Base-by-base conservation (phyloP, 2,329 filamentous ascomycete species). In the Canariomyces notabilis region DNA sequence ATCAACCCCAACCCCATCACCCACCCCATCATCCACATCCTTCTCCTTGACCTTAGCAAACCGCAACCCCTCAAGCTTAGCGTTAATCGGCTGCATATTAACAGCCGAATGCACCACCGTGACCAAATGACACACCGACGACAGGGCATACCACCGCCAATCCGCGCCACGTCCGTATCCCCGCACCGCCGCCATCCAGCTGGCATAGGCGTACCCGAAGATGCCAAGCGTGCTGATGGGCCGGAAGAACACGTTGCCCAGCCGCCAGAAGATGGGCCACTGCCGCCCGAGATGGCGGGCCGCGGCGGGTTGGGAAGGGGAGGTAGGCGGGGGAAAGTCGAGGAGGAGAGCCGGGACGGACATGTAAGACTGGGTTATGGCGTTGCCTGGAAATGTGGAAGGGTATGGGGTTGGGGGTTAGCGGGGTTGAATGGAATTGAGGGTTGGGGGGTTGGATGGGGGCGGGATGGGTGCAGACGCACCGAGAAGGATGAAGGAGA, bases 351-450 rank as follows among this genome's bases (percentile, higher is more conserved):
- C 71, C 5, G 72, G 72, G 31, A 74, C 67, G 14, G 69, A 70
- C 72, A 75, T 75, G 61, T 68, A 74, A 14, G 71, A 74, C 59
- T 75, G 72, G 19, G 73, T 75, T 45, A 76, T 70, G 11, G 72
- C 73, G 61, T 75, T 75, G 45, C 72, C 72, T 74, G 12, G n/a
- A n/a, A n/a, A 15, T 40, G 18, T 15, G 15, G 12, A 7, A 8
- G 38, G 12, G 37, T 38, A 5, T 31, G 34, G 18, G 15, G 11
- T 18, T n/a, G 11, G 4, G 31, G 3, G 32, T 6, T 14, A 15
- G 31, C 31, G 5, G 18, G 3, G 20, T 29, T 14, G n/a, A 21
- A 6, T 26, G 22, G 22, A 6, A 11, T 26, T 26, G 22, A 36
- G 22, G 16, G n/a, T n/a, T n/a, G n/a, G n/a, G n/a, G n/a, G n/a